Evolutionary conservation across 1,139 yeast genomes (phyloP).

Genomic region (Geotrichum reessii): DNA sequence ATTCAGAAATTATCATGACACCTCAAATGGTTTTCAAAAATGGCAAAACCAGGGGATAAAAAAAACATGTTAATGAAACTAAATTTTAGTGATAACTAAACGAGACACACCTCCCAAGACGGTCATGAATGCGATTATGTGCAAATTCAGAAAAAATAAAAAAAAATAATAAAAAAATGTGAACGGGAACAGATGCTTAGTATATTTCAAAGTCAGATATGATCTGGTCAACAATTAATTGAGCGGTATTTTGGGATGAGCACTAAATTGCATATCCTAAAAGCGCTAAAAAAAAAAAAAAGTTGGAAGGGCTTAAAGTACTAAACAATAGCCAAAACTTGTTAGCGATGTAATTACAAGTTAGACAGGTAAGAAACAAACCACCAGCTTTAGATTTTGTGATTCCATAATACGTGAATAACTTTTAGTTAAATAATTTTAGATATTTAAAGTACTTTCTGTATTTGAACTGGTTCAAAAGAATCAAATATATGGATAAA

Average conservation of each 20-base stretch:
- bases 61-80: constrained; percentile 57
- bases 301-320: constrained; percentile 66
- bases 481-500: constrained; percentile 87
- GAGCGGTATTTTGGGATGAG: constrained; percentile 70
- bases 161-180: no score
- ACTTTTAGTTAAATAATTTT: constrained; percentile 52
- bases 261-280: constrained; percentile 81
- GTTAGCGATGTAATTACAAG: constrained; percentile 51
- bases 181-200: constrained; percentile 64
- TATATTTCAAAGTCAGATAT: constrained; percentile 68
- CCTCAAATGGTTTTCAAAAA: constrained; percentile 70
- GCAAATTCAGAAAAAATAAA: constrained; percentile 68
- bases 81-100: constrained; percentile 64
- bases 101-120: constrained; percentile 58
- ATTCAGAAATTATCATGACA: constrained; percentile 61
- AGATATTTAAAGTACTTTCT: constrained; percentile 38
- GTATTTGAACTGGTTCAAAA: constrained; percentile 64
- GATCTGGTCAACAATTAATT: constrained; percentile 56
- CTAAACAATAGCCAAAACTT: constrained; percentile 67
- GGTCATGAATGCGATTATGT: constrained; percentile 60
- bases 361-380: constrained; percentile 51
- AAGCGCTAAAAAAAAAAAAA: no score
- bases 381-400: constrained; percentile 96
- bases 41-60: constrained; percentile 41
- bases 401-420: no score